These are phyloP conservation scores for Pyrus bretschneideri DNA, from an alignment of 306 rosid species.

Conservation along the genomic window DNA sequence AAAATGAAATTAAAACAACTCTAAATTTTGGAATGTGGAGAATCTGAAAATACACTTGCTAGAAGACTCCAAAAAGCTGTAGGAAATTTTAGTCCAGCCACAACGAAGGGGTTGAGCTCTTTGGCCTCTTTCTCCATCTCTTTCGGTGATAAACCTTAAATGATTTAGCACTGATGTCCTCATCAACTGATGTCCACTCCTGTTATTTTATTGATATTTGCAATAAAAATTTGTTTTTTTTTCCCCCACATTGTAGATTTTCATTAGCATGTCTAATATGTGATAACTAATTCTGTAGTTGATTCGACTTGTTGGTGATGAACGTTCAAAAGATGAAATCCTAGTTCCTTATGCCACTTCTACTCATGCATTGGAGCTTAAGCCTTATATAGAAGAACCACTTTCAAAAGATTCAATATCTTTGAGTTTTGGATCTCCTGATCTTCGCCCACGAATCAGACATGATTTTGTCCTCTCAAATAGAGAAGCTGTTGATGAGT, in stretches of 20 bases:
- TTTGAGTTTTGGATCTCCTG: constrained; percentile 47
- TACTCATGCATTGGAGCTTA: constrained; percentile 75
- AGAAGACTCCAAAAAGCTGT: too few species aligned
- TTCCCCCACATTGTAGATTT: background rate
- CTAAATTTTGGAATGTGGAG: too few species aligned
- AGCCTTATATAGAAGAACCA: constrained; percentile 90
- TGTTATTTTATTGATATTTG: too few species aligned
- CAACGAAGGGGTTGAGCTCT: too few species aligned
- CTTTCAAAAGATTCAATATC: constrained; percentile 57
- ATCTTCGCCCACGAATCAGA: constrained; percentile 91
- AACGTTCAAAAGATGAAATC: constrained; percentile 38
- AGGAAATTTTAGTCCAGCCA: too few species aligned
- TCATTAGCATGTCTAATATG: constrained; percentile 17
- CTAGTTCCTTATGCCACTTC: constrained; percentile 27
- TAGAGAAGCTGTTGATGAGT: constrained; percentile 76
- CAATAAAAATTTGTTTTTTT: too few species aligned
- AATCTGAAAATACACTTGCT: too few species aligned
- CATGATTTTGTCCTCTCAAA: constrained; percentile 80
- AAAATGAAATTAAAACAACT: too few species aligned
- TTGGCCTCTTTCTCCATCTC: too few species aligned
- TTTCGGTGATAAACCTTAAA: too few species aligned
- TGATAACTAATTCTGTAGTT: constrained; percentile 43
- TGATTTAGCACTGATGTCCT: too few species aligned
- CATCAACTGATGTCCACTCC: too few species aligned
- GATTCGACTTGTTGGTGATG: constrained; percentile 52